Conservation (phyloP, 139 green algal species). For the Coccomyxa sp. region DNA sequence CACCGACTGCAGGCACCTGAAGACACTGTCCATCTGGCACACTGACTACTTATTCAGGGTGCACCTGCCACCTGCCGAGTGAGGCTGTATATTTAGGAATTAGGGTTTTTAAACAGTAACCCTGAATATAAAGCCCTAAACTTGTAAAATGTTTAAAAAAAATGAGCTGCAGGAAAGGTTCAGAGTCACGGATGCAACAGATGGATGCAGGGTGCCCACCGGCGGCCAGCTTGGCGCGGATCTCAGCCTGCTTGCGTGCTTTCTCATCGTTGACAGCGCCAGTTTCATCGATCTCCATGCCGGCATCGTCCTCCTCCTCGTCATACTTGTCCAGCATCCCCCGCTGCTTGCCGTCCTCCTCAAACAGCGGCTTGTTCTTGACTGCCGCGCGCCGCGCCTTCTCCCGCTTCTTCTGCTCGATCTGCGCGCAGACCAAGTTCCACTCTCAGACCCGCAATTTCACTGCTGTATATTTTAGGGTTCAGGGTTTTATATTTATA, state of each 20-base stretch:
- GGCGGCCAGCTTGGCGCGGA: constrained; percentile 51
- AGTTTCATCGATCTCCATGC: constrained; percentile 40
- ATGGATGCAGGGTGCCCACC: constrained; percentile 9
- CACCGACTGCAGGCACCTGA: too few species aligned
- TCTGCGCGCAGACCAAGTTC: constrained; percentile 17
- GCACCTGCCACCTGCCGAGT: too few species aligned
- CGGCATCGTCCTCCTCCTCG: constrained; percentile 70
- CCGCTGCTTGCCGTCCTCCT: constrained; percentile 67
- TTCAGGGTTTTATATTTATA: too few species aligned
- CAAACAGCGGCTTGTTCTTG: constrained; percentile 73
- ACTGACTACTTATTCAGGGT: too few species aligned
- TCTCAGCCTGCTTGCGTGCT: constrained; percentile 48
- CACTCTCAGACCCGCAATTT: neutral
- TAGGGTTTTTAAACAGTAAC: too few species aligned
- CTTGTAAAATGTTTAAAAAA: too few species aligned
- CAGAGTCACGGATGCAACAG: neutral
- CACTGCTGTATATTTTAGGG: too few species aligned
- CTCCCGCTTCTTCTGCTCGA: constrained; percentile 65
- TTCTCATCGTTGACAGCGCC: constrained; percentile 24
- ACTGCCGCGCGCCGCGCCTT: constrained; percentile 59
- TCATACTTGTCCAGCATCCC: constrained; percentile 84
- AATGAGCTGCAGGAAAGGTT: neutral
- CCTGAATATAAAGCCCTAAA: too few species aligned
- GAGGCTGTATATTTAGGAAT: too few species aligned
- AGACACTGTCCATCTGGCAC: too few species aligned